Evolutionary conservation across 352 stramenopile species (phyloP).

Genomic region (Pythium coloratum): DNA sequence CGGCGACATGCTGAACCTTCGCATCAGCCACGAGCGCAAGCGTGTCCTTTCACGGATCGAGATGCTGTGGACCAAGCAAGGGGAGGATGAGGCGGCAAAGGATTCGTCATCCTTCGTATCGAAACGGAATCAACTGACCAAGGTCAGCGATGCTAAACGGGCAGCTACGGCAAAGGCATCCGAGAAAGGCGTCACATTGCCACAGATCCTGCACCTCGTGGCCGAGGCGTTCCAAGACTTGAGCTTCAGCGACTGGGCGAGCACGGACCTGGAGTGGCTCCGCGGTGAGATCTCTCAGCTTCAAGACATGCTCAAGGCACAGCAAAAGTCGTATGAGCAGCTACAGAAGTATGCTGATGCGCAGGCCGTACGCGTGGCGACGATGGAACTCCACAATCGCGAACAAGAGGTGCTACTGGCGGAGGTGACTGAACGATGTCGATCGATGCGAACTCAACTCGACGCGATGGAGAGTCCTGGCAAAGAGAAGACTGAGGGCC

Average conservation of each 20-base stretch:
- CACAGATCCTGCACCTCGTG: slow-evolving; percentile 33
- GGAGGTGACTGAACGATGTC: slow-evolving; percentile 51
- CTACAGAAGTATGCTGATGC: slow-evolving; percentile 17
- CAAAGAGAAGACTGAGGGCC: background rate
- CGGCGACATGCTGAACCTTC: slow-evolving; percentile 50
- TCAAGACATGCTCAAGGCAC: slow-evolving; percentile 21
- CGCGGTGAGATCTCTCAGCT: slow-evolving; percentile 29
- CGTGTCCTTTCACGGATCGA: slow-evolving; percentile 52
- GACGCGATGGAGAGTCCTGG: slow-evolving; percentile 9
- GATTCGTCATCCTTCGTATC: background rate
- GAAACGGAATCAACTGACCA: background rate
- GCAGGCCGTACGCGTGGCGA: slow-evolving; percentile 42
- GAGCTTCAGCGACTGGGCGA: slow-evolving; percentile 45
- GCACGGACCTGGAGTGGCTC: slow-evolving; percentile 51
- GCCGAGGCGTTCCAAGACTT: slow-evolving; percentile 48
- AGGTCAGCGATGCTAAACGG: background rate
- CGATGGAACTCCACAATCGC: slow-evolving; percentile 40
- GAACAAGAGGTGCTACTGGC: slow-evolving; percentile 62
- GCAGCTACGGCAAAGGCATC: background rate
- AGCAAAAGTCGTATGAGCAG: slow-evolving; percentile 18
- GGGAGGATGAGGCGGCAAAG: slow-evolving; percentile 5
- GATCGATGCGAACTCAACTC: slow-evolving; percentile 29
- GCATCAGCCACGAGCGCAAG: slow-evolving; percentile 56
- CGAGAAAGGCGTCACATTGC: background rate
- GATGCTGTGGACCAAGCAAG: slow-evolving; percentile 35